These are phyloP conservation scores for Aegilops umbellulata DNA, from an alignment of 176 grass and related monocot genomes.

Conservation along the genomic window DNA sequence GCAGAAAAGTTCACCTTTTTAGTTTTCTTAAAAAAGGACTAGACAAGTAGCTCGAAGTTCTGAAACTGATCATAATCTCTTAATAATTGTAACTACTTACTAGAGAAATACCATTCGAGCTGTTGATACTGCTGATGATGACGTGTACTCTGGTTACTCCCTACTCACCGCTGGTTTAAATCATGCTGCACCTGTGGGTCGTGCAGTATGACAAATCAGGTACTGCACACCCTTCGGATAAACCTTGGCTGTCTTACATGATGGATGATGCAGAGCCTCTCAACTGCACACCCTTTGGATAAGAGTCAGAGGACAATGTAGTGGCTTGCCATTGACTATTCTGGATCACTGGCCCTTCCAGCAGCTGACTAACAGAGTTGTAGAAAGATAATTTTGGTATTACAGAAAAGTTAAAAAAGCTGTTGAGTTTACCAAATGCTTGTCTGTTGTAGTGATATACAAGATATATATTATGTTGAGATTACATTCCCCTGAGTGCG, in stretches of 20 bases:
- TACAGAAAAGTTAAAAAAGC: not conserved
- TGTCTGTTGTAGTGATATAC: not conserved
- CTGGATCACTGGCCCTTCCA: not conserved
- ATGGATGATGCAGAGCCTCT: not conserved
- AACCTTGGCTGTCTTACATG: not conserved
- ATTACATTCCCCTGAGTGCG: not conserved
- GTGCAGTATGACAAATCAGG: not conserved
- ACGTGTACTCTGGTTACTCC: constrained; percentile 6
- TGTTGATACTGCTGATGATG: not conserved
- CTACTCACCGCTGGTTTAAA: not conserved
- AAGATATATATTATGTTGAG: not conserved
- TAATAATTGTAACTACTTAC: not conserved
- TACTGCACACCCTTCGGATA: not conserved
- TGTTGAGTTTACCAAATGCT: not conserved
- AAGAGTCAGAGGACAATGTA: not conserved
- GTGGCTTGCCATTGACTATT: constrained; percentile 9
- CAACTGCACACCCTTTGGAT: not conserved
- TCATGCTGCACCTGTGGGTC: not conserved
- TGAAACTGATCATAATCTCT: not conserved
- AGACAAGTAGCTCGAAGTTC: not conserved
- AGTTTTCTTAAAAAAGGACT: not conserved
- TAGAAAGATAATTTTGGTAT: not conserved
- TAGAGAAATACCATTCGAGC: not conserved
- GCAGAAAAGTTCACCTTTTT: not conserved
- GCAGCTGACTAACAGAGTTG: not conserved